phyloP scores from a whole-genome alignment of 164 flowering plant species.

The Nymphaea colorata region DNA sequence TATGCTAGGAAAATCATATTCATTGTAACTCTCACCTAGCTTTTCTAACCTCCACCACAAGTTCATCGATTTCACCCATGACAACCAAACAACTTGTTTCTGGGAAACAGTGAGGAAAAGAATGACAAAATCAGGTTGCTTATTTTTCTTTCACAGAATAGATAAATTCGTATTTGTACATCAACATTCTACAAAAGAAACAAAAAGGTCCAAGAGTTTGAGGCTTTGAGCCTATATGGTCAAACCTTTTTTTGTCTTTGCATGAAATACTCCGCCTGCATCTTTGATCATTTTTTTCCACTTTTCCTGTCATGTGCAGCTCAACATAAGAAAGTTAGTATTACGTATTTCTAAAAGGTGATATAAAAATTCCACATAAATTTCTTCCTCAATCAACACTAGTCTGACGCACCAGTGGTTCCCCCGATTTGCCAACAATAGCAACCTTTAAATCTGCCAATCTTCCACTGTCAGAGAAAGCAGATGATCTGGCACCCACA shows the following conservation, averaged over 20 bases:
- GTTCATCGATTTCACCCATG: slow-evolving; percentile 28
- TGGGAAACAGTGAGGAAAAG: slow-evolving; percentile 15
- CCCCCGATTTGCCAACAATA: slow-evolving; percentile 37
- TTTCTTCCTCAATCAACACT: too few relatives aligned
- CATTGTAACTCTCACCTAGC: slow-evolving; percentile 44
- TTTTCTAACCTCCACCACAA: slow-evolving; percentile 54
- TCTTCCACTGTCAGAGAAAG: slow-evolving; percentile 30
- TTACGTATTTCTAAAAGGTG: background rate
- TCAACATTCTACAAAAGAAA: too few relatives aligned
- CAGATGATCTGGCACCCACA: slow-evolving; percentile 12
- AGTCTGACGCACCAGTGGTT: slow-evolving; percentile 29
- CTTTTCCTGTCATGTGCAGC: slow-evolving; percentile 28
- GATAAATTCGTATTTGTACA: background rate
- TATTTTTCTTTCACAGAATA: background rate
- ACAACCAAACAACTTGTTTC: slow-evolving; percentile 75
- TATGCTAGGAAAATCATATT: background rate
- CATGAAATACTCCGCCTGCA: slow-evolving; percentile 63
- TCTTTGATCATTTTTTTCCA: slow-evolving; percentile 63
- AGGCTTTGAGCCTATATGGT: too few relatives aligned
- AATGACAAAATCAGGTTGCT: background rate
- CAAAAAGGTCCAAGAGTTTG: too few relatives aligned
- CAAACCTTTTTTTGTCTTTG: slow-evolving; percentile 65
- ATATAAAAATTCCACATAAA: too few relatives aligned
- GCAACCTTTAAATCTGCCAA: slow-evolving; percentile 62
- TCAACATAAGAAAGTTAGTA: background rate